phyloP scores from a whole-genome alignment of 169 alveolate species.

The Perkinsus chesapeaki region DNA sequence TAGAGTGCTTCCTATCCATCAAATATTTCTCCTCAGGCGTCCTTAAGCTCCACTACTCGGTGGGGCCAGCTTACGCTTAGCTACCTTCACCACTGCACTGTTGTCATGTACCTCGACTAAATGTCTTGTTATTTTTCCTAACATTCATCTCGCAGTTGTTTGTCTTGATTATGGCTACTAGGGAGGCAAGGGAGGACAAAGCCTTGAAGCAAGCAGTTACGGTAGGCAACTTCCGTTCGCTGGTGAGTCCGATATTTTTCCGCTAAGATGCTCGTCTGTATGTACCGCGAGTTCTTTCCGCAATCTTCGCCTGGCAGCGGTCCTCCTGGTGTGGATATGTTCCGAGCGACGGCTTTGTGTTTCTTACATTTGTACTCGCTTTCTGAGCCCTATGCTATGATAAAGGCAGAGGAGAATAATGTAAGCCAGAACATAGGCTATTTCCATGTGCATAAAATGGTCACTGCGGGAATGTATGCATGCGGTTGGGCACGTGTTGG shows the following conservation, averaged over 20 bases:
- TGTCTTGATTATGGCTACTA: neutral
- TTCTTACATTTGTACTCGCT: neutral
- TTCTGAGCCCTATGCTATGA: neutral
- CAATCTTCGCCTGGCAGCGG: neutral
- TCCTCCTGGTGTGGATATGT: neutral
- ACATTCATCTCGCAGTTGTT: neutral
- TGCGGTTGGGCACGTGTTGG: too few relatives aligned
- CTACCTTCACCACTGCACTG: neutral
- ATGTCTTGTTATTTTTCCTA: too few relatives aligned
- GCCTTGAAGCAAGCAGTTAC: neutral
- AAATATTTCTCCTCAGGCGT: neutral
- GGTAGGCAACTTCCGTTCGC: neutral
- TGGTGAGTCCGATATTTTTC: neutral
- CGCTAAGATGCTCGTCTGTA: neutral
- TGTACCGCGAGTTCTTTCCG: neutral
- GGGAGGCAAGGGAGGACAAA: neutral
- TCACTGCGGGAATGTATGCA: too few relatives aligned
- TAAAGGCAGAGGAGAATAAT: neutral
- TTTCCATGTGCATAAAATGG: too few relatives aligned
- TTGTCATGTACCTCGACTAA: neutral
- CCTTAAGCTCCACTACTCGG: neutral
- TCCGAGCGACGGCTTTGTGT: neutral
- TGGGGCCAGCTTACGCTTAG: neutral
- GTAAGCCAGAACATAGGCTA: neutral
- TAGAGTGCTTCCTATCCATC: neutral